These are phyloP conservation scores for Dentipellis fragilis DNA, from an alignment of 768 basidiomycete species.

Conservation along the genomic window DNA sequence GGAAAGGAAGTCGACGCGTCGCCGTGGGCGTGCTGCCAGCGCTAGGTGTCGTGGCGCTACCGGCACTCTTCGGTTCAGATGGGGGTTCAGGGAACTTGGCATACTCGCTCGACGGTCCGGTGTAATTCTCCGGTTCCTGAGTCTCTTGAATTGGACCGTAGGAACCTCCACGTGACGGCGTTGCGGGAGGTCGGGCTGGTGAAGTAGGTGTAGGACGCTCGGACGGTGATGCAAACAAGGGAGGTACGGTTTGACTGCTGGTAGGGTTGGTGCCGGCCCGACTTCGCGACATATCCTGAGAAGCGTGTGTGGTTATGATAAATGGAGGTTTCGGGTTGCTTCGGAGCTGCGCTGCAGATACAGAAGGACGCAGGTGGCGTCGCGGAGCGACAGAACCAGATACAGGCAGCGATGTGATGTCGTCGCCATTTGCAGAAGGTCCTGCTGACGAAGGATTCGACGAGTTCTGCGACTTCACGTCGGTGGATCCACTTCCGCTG, in stretches of 20 bases:
- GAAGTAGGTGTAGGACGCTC: slow-evolving; percentile 9
- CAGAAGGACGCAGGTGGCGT: slow-evolving; percentile 54
- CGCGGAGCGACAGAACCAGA: slow-evolving; percentile 51
- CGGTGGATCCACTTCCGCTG: slow-evolving; percentile 73
- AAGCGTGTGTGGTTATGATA: slow-evolving; percentile 13
- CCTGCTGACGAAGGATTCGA: slow-evolving; percentile 37
- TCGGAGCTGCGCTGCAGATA: slow-evolving; percentile 70
- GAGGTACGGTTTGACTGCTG: slow-evolving; percentile 30
- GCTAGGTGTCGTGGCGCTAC: slow-evolving; percentile 8
- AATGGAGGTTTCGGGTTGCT: slow-evolving; percentile 17
- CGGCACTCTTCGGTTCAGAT: slow-evolving; percentile 19
- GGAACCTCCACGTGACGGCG: slow-evolving; percentile 44
- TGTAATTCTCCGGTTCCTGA: slow-evolving; percentile 39
- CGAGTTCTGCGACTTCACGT: slow-evolving; percentile 56
- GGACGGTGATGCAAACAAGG: slow-evolving; percentile 25
- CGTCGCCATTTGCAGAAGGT: slow-evolving; percentile 44
- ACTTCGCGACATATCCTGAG: slow-evolving; percentile 35
- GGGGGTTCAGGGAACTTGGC: slow-evolving; percentile 68
- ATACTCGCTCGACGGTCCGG: slow-evolving; percentile 62
- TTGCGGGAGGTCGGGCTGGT: slow-evolving; percentile 38
- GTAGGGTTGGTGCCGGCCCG: slow-evolving; percentile 64
- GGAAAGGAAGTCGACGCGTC: slow-evolving; percentile 41
- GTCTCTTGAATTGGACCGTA: slow-evolving; percentile 26
- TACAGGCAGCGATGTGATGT: slow-evolving; percentile 37
- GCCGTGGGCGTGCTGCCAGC: slow-evolving; percentile 9